A percentile compares a stretch with the other conserved stretches of the same genome.
Conservation (phyloP, 148 eudicot genomes). For the Rhododendron williamsianum region DNA sequence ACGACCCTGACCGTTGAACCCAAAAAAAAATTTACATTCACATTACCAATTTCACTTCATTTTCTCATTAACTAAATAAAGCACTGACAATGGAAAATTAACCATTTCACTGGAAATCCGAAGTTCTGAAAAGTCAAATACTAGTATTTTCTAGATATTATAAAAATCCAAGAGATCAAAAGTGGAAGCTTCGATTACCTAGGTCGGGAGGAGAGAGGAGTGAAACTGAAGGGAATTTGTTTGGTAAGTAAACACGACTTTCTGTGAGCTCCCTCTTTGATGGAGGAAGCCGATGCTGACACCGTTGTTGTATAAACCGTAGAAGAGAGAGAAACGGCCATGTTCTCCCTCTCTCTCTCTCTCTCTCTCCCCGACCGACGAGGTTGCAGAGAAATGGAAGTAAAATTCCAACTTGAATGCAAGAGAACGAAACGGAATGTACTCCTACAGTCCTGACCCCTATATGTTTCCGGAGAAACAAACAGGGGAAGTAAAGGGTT, state of each 20-base stretch:
- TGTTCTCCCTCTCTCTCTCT: neutral
- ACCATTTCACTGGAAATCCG: neutral
- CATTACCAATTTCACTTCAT: neutral
- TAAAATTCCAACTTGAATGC: neutral
- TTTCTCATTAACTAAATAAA: neutral
- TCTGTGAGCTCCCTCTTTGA: slow-evolving; percentile 8
- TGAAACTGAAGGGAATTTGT: slow-evolving; percentile 14
- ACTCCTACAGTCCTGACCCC: no score
- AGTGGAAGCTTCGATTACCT: slow-evolving; percentile 22
- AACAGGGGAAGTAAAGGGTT: neutral
- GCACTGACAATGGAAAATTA: neutral
- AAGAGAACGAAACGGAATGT: neutral
- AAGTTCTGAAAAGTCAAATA: neutral
- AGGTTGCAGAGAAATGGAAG: neutral
- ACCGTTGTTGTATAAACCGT: slow-evolving; percentile 14
- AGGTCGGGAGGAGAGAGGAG: slow-evolving; percentile 15
- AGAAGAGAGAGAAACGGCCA: slow-evolving; percentile 41
- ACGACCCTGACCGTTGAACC: no score
- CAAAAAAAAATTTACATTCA: neutral
- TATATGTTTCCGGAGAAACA: neutral
- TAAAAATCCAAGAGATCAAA: neutral
- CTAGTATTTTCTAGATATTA: neutral
- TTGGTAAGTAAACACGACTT: slow-evolving; percentile 21
- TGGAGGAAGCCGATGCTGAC: slow-evolving; percentile 19
- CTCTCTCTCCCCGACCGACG: neutral